Conservation (phyloP, 2,329 filamentous ascomycete species). For the Dissoconium aciculare region DNA sequence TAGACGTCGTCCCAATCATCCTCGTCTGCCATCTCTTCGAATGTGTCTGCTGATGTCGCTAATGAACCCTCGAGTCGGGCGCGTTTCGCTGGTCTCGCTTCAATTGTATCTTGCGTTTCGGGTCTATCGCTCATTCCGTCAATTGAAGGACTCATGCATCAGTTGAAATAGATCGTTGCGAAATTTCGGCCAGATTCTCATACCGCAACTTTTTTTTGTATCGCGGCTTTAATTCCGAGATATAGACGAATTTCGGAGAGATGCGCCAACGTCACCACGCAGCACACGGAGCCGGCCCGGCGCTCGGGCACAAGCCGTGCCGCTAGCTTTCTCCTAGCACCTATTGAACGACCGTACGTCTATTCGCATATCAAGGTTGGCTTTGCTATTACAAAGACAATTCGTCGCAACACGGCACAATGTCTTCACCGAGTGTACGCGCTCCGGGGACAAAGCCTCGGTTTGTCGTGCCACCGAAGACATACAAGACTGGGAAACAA, state of each 20-base stretch:
- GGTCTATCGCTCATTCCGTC: background rate
- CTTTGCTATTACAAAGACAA: no score
- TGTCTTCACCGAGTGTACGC: background rate
- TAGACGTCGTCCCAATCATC: constrained; percentile 24
- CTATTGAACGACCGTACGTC: no score
- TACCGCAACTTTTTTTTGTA: no score
- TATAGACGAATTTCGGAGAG: background rate
- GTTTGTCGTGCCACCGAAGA: background rate
- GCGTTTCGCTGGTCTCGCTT: constrained; percentile 26
- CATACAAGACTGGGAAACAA: no score
- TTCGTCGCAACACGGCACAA: no score
- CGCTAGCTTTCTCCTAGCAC: no score
- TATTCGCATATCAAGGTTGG: no score
- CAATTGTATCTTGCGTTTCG: constrained; percentile 12
- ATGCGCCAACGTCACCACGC: background rate
- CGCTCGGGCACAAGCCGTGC: no score
- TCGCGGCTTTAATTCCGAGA: background rate
- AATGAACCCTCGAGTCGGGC: constrained; percentile 26
- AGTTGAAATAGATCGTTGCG: no score
- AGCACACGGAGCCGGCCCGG: no score
- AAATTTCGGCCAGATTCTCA: no score
- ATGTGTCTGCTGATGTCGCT: constrained; percentile 19
- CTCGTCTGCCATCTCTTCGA: constrained; percentile 19
- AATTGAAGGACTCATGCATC: no score
- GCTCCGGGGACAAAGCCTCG: background rate